A percentile compares a stretch with the other conserved stretches of the same genome.
Evolutionary conservation across 2,329 filamentous ascomycete genomes (phyloP).

Genomic region (Pestalotiopsis sp.): DNA sequence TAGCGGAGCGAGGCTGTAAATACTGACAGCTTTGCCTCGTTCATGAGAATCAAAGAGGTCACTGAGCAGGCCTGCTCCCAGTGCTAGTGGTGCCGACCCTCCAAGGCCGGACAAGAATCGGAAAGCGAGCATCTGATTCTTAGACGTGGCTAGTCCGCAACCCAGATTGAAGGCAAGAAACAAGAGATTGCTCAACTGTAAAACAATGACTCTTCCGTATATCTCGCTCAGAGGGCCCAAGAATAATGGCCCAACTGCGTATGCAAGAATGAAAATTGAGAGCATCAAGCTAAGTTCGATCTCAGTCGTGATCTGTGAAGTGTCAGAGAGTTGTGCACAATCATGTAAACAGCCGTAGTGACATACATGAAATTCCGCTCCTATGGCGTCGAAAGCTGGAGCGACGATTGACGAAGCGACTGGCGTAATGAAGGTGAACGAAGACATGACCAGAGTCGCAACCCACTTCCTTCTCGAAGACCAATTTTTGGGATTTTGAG

Average conservation of each 20-base stretch:
- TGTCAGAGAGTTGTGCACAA: background rate
- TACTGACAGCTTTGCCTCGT: slow-evolving; percentile 43
- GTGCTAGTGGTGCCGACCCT: slow-evolving; percentile 40
- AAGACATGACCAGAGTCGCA: background rate
- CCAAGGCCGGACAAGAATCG: slow-evolving; percentile 51
- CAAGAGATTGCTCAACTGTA: slow-evolving; percentile 49
- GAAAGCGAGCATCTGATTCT: slow-evolving; percentile 49
- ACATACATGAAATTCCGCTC: background rate
- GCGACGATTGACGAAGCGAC: background rate
- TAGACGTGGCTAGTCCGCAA: slow-evolving; percentile 47
- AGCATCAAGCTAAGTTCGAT: slow-evolving; percentile 43
- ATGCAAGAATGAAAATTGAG: slow-evolving; percentile 50
- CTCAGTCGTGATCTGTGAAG: slow-evolving; percentile 12
- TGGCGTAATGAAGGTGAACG: background rate
- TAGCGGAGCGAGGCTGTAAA: slow-evolving; percentile 40
- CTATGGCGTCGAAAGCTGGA: background rate
- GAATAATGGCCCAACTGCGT: slow-evolving; percentile 47
- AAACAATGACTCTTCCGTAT: slow-evolving; percentile 45
- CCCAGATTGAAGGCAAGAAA: slow-evolving; percentile 54
- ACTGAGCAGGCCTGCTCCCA: slow-evolving; percentile 35
- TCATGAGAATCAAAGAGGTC: slow-evolving; percentile 36
- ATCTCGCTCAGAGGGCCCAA: slow-evolving; percentile 34
- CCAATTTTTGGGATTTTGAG: background rate
- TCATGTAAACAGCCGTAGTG: background rate
- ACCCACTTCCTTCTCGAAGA: background rate